Evolutionary conservation across 73 alveolate genomes (phyloP), one percentile per base, ranked within the genome.

Genomic region (Paramecium sexaurelia): DNA sequence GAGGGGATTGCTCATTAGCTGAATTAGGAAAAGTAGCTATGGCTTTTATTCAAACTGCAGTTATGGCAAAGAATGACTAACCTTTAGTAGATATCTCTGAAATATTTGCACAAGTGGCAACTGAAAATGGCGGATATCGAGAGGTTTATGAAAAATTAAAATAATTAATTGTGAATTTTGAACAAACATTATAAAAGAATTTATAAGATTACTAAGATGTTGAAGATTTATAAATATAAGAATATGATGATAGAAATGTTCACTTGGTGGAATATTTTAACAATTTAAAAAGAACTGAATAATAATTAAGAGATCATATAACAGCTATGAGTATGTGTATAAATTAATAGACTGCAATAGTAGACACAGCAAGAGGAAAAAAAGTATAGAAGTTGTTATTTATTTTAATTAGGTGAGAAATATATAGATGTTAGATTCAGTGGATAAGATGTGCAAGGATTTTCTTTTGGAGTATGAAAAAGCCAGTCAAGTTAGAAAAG

Each of bases 51-150:
- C 22, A 39, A 39, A 22, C 55, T 41, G 43, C 90, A 8, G 73
- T 78, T 3, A 78, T 29, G 8, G 90, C 55, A 9, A 78, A n/a
- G 71, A 45, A 39, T 78, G 90, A 78, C 6, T 4, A 40, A 78
- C 43, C 68, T 24, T 78, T 78, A 24, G 71, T 61, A 29, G 90
- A 78, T 11, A 78, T 78, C n/a, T 78, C 90, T 15, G 32, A 32
- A 3, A 39, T 78, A 2, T 45, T 78, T 78, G 90, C 90, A 40
- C 41, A 78, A 78, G 90, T 78, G 9, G 40, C 90, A 24, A 78
- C 90, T 29, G 90, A 78, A 78, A 41, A 43, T 39, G 90, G 90
- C n/a, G 90, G 90, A 19, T 78, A 78, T 45, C n/a, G 68, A 43
- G 90, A 78, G 41, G 90, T 78, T 0, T 78, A 78, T 45, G 73